A percentile compares a stretch with the other conserved stretches of the same genome.
Conservation (phyloP, 352 stramenopile species). For the Pythium volutum region DNA sequence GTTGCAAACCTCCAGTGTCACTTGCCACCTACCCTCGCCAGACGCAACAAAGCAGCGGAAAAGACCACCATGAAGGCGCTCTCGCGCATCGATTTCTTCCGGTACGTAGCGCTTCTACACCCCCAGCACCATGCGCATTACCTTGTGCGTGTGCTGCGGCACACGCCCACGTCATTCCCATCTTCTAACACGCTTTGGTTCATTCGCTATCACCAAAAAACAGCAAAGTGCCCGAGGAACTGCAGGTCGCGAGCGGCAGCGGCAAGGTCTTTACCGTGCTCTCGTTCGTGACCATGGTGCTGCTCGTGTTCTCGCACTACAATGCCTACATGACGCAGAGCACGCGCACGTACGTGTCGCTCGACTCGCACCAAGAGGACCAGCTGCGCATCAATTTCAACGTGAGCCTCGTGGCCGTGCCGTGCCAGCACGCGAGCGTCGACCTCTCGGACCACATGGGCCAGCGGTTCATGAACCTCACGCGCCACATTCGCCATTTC, state of each 20-base stretch:
- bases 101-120: constrained; percentile 28
- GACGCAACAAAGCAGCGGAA: background rate
- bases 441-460: constrained; percentile 84
- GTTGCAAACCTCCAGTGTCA: background rate
- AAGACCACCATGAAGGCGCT: constrained; percentile 20
- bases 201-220: background rate
- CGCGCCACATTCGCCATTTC: constrained; percentile 78
- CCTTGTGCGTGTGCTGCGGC: constrained; percentile 12
- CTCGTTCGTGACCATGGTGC: constrained; percentile 50
- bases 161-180: constrained; percentile 12
- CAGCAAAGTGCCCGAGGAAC: constrained; percentile 76
- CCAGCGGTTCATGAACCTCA: constrained; percentile 70
- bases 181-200: background rate
- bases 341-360: constrained; percentile 53
- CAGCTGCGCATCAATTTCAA: constrained; percentile 86
- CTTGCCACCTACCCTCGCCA: background rate
- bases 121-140: background rate
- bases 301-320: constrained; percentile 59
- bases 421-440: constrained; percentile 66
- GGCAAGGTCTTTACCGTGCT: constrained; percentile 69
- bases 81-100: constrained; percentile 57
- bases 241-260: constrained; percentile 56
- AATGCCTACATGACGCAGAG: constrained; percentile 40
- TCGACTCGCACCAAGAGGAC: constrained; percentile 81
- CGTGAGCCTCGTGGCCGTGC: constrained; percentile 70